phyloP scores from a whole-genome alignment of 768 basidiomycete genomes.

The Phlegmacium glaucopus region DNA sequence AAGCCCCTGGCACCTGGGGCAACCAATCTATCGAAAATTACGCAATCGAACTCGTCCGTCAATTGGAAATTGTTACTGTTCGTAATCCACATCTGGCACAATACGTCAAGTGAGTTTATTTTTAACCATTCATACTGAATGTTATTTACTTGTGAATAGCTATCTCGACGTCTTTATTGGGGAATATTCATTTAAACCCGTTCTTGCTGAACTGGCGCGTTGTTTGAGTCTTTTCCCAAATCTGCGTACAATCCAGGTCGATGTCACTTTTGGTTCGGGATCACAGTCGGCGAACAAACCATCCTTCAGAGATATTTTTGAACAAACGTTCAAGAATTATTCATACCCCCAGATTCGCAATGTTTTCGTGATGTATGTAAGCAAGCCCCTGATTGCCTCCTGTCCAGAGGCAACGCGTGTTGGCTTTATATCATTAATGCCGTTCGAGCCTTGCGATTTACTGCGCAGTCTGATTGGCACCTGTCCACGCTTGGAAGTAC shows the following conservation, averaged over 20 bases:
- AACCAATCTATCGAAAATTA: neutral
- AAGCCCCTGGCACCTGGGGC: neutral
- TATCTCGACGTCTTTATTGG: no score
- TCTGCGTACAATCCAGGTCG: neutral
- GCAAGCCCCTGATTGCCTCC: neutral
- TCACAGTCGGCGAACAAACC: neutral
- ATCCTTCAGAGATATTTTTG: neutral
- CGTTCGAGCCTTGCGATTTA: neutral
- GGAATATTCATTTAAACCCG: neutral
- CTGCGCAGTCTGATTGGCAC: neutral
- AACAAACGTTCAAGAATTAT: neutral
- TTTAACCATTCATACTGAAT: neutral
- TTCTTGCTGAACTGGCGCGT: neutral
- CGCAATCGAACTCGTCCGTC: conserved; percentile 9
- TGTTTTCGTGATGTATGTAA: neutral
- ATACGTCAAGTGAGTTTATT: conserved; percentile 10
- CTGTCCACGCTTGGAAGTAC: no score
- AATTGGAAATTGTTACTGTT: conserved; percentile 14
- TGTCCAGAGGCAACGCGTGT: neutral
- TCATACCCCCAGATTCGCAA: neutral
- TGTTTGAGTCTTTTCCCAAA: neutral
- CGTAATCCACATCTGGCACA: conserved; percentile 7
- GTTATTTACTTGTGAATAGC: no score
- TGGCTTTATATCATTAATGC: neutral
- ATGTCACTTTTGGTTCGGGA: neutral